Percentiles rank a stretch among this genome's conserved stretches.
Evolutionary conservation across 2,329 filamentous ascomycete genomes (phyloP).

Genomic region (Cadophora luteo-olivacea): DNA sequence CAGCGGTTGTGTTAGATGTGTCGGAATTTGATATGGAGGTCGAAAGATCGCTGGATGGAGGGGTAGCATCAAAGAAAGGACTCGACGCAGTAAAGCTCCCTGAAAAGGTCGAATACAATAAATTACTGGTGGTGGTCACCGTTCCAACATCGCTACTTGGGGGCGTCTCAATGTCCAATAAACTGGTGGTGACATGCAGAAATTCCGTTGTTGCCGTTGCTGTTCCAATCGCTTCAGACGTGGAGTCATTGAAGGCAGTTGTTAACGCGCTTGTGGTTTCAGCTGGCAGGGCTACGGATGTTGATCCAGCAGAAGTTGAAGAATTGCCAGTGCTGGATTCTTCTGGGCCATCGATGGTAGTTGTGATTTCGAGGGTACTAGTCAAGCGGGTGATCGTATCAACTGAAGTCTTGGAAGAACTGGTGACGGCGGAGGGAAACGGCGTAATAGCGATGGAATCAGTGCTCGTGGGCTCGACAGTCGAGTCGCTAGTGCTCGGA

Average conservation of each 20-base stretch:
- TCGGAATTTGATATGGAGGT: neutral
- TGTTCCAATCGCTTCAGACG: neutral
- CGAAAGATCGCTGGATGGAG: neutral
- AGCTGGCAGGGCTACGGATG: no score
- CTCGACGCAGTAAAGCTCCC: neutral
- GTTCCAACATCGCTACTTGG: neutral
- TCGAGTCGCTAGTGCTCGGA: neutral
- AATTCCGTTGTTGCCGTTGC: neutral
- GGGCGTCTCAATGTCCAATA: neutral
- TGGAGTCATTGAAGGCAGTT: no score
- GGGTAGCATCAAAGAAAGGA: neutral
- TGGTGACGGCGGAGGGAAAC: neutral
- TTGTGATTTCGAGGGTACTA: neutral
- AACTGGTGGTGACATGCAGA: no score
- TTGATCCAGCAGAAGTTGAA: no score
- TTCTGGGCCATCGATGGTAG: neutral
- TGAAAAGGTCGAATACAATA: neutral
- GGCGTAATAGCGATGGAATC: neutral
- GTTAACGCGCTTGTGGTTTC: no score
- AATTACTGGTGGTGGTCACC: neutral
- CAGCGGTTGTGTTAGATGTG: neutral
- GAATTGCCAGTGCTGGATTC: neutral
- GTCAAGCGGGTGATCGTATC: neutral
- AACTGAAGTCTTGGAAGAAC: neutral
- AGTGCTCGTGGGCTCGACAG: neutral